Conservation (phyloP, 352 stramenopile species). For the Globisporangium mamillatum region DNA sequence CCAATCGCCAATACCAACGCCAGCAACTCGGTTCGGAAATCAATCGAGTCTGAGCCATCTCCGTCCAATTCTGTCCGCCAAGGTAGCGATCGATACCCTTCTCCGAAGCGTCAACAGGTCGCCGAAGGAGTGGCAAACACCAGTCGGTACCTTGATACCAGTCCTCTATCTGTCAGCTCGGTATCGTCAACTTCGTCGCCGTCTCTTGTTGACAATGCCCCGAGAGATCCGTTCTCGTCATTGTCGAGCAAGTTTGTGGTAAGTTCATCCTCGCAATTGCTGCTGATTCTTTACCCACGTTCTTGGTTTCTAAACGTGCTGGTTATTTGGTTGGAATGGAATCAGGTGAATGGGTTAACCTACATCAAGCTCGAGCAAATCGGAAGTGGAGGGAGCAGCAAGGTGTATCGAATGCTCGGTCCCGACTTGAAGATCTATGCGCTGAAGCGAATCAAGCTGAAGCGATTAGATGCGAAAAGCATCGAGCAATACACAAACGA, state of each 20-base stretch:
- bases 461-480: constrained; percentile 85
- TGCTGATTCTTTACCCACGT: background rate
- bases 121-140: constrained; percentile 19
- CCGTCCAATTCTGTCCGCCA: constrained; percentile 4
- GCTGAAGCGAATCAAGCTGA: constrained; percentile 98
- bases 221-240: constrained; percentile 45
- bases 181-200: constrained; percentile 60
- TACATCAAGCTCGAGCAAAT: constrained; percentile 97
- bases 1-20: background rate
- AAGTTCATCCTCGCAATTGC: constrained; percentile 1
- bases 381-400: constrained; percentile 95
- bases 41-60: constrained; percentile 4
- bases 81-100: constrained; percentile 30
- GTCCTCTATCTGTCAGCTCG: constrained; percentile 44
- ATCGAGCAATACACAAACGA: constrained; percentile 97
- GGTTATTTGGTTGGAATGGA: background rate
- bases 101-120: constrained; percentile 45
- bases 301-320: background rate
- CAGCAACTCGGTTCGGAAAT: constrained; percentile 7
- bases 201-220: constrained; percentile 24
- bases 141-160: constrained; percentile 31
- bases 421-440: constrained; percentile 93
- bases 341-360: constrained; percentile 82
- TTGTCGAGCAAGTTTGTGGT: constrained; percentile 63
- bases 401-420: constrained; percentile 95